Evolutionary conservation across 2,329 filamentous ascomycete species (phyloP).

Genomic region (Alternaria conjuncta): DNA sequence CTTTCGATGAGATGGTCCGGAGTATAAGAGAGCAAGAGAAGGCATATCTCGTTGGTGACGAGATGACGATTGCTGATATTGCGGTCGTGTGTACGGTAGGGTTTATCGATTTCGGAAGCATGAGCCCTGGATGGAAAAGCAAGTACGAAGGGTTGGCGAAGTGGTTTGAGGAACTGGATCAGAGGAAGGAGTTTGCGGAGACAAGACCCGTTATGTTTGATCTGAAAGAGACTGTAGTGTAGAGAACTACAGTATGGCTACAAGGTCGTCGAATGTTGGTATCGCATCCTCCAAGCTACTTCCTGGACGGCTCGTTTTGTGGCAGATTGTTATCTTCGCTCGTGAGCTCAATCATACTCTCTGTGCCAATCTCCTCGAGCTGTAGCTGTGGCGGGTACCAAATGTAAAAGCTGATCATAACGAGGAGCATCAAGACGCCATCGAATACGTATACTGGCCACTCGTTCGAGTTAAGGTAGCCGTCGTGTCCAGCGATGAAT

Average conservation of each 20-base stretch:
- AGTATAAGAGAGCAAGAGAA: slow-evolving; percentile 8
- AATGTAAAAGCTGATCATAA: slow-evolving; percentile 13
- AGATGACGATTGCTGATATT: slow-evolving; percentile 24
- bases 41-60: slow-evolving; percentile 15
- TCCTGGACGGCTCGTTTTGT: neutral
- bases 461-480: slow-evolving; percentile 57
- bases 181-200: slow-evolving; percentile 19
- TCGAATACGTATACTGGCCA: slow-evolving; percentile 61
- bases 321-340: neutral
- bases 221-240: slow-evolving; percentile 20
- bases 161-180: slow-evolving; percentile 19
- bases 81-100: slow-evolving; percentile 18
- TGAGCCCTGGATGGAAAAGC: slow-evolving; percentile 13
- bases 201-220: slow-evolving; percentile 26
- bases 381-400: slow-evolving; percentile 16
- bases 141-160: slow-evolving; percentile 12
- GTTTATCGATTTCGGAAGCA: slow-evolving; percentile 15
- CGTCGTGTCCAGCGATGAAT: slow-evolving; percentile 45
- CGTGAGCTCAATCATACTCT: slow-evolving; percentile 14
- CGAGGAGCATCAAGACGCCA: slow-evolving; percentile 51
- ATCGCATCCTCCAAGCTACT: neutral
- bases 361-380: neutral
- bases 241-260: neutral
- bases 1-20: slow-evolving; percentile 15
- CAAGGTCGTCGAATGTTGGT: neutral